phyloP scores from a whole-genome alignment of 805 yeast species.

The Ogataea corticis region DNA sequence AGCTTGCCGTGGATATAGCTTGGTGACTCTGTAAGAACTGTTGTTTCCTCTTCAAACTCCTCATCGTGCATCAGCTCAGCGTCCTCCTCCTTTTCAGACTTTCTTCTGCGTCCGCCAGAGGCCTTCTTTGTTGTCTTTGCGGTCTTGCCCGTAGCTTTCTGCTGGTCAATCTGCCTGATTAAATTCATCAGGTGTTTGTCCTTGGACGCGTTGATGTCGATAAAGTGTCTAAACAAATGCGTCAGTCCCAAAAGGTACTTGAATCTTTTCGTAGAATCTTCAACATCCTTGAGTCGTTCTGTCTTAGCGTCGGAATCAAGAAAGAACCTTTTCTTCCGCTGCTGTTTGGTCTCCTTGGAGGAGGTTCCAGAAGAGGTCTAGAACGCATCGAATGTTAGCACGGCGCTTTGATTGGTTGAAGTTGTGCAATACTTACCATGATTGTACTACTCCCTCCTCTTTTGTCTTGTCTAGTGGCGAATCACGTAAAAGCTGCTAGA shows the following conservation, averaged over 20 bases:
- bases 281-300: slow-evolving; percentile 55
- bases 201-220: slow-evolving; percentile 75
- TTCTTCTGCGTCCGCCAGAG: slow-evolving; percentile 57
- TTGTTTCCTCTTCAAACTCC: slow-evolving; percentile 60
- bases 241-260: slow-evolving; percentile 79
- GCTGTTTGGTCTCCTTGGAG: slow-evolving; percentile 11
- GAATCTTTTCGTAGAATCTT: slow-evolving; percentile 76
- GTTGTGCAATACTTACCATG: slow-evolving; percentile 2
- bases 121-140: slow-evolving; percentile 24
- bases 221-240: slow-evolving; percentile 84
- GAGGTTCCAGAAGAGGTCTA: neutral
- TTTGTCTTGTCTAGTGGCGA: slow-evolving; percentile 1
- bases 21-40: slow-evolving; percentile 86
- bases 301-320: slow-evolving; percentile 55
- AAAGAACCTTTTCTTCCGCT: slow-evolving; percentile 49
- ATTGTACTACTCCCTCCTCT: neutral
- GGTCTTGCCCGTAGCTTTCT: slow-evolving; percentile 39
- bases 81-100: slow-evolving; percentile 94
- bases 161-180: slow-evolving; percentile 55
- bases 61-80: slow-evolving; percentile 87
- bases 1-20: slow-evolving; percentile 71
- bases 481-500: neutral
- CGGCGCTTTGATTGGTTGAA: too few species aligned
- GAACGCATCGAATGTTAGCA: too few species aligned
- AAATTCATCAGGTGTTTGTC: slow-evolving; percentile 69